Percentiles rank a stretch among this genome's conserved stretches.
Evolutionary conservation across 352 stramenopile species (phyloP).

Genomic region (Phytophthora pisi): DNA sequence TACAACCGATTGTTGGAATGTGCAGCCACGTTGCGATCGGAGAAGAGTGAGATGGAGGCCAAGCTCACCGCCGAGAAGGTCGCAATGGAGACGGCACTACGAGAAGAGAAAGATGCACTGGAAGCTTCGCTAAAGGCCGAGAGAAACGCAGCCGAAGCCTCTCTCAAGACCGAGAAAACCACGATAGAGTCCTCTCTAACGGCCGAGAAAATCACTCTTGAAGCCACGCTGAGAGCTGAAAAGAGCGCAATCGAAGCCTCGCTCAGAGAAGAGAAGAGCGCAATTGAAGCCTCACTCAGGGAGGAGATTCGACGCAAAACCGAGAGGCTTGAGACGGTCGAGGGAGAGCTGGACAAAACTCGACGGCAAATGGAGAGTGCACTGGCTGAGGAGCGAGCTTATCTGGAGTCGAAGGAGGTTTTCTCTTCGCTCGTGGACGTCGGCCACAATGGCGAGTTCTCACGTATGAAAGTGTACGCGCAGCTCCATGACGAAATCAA

Average conservation of each 20-base stretch:
- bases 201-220: background rate
- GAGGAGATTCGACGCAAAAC: slow-evolving; percentile 8
- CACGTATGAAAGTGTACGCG: slow-evolving; percentile 26
- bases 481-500: slow-evolving; percentile 24
- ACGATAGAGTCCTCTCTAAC: background rate
- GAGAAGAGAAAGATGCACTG: background rate
- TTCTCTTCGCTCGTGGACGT: slow-evolving; percentile 18
- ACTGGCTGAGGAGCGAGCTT: slow-evolving; percentile 24
- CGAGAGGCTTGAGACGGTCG: slow-evolving; percentile 17
- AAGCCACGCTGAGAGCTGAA: background rate
- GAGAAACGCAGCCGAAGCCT: background rate
- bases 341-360: slow-evolving; percentile 19
- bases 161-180: background rate
- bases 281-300: slow-evolving; percentile 10
- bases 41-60: slow-evolving; percentile 18
- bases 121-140: background rate
- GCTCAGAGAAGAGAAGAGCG: slow-evolving; percentile 7
- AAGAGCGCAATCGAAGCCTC: slow-evolving; percentile 11
- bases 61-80: slow-evolving; percentile 4
- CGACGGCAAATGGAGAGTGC: slow-evolving; percentile 15
- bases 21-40: slow-evolving; percentile 5
- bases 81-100: background rate
- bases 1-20: slow-evolving; percentile 35
- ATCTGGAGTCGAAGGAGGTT: slow-evolving; percentile 16
- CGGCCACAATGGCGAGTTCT: slow-evolving; percentile 1